Evolutionary conservation across 2,329 filamentous ascomycete genomes (phyloP).

Genomic region (Stachybotrys chartarum): DNA sequence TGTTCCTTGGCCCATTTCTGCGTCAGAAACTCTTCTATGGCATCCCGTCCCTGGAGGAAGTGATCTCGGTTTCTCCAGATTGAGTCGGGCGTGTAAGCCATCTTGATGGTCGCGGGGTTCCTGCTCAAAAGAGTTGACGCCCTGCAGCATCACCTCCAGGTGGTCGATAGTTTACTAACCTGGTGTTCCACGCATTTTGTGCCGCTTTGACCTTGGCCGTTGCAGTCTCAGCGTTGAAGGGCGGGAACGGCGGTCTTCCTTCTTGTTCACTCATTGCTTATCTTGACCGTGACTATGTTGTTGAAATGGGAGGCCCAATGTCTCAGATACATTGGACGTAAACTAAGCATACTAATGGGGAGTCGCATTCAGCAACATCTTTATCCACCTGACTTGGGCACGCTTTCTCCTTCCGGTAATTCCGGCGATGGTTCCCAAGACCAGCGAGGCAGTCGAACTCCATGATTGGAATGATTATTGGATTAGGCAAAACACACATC

Average conservation of each 20-base stretch:
- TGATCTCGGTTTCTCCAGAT: constrained; percentile 73
- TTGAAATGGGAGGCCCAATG: background rate
- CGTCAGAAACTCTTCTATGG: constrained; percentile 60
- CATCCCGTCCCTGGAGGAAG: constrained; percentile 63
- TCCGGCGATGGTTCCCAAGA: too few species aligned
- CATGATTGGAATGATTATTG: too few species aligned
- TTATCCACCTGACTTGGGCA: too few species aligned
- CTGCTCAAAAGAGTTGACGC: constrained; percentile 27
- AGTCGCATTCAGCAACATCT: too few species aligned
- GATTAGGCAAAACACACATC: too few species aligned
- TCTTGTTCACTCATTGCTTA: constrained; percentile 2
- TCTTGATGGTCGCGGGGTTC: constrained; percentile 56
- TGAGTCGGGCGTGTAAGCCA: constrained; percentile 67
- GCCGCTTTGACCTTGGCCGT: constrained; percentile 73
- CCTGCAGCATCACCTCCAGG: background rate
- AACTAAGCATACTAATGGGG: too few species aligned
- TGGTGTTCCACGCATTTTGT: constrained; percentile 76
- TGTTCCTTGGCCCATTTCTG: constrained; percentile 69
- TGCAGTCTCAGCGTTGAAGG: constrained; percentile 68
- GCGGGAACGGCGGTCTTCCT: constrained; percentile 47
- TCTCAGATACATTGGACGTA: too few species aligned
- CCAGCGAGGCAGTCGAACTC: too few species aligned
- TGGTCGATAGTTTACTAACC: constrained; percentile 32
- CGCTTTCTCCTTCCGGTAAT: too few species aligned
- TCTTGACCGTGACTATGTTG: background rate